Conservation (phyloP, 345 rosid genomes). For the Salix suchowensis region DNA sequence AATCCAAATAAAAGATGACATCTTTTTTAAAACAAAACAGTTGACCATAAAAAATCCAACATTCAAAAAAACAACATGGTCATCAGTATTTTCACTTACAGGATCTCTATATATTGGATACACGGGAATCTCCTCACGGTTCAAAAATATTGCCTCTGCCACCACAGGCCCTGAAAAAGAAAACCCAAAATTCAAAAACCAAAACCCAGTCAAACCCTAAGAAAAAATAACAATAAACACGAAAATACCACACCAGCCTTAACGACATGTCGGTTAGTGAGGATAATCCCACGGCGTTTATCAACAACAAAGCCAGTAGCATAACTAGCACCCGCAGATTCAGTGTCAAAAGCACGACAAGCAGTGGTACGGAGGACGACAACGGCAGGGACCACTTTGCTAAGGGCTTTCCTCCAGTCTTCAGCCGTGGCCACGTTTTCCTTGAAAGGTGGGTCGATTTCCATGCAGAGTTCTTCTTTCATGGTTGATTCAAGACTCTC, state of each 20-base stretch:
- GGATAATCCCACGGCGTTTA: constrained; percentile 84
- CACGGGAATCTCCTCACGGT: constrained; percentile 82
- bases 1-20: no score
- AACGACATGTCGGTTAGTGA: constrained; percentile 95
- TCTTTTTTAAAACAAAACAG: no score
- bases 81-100: constrained; percentile 32
- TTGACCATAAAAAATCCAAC: no score
- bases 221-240: no score
- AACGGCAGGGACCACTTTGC: constrained; percentile 82
- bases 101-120: constrained; percentile 91
- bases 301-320: constrained; percentile 97
- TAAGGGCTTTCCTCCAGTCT: constrained; percentile 82
- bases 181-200: no score
- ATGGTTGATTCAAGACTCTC: constrained; percentile 41
- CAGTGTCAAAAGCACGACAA: constrained; percentile 89
- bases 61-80: background rate
- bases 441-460: constrained; percentile 55
- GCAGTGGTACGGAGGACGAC: constrained; percentile 87
- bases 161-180: constrained; percentile 73
- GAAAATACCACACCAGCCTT: constrained; percentile 51
- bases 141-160: constrained; percentile 92
- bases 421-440: constrained; percentile 74
- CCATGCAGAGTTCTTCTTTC: constrained; percentile 60
- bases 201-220: no score
- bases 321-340: constrained; percentile 69